Percentiles rank a stretch among this genome's conserved stretches.
Evolutionary conservation across 352 stramenopile genomes (phyloP).

Genomic region (Phytophthora citricola): DNA sequence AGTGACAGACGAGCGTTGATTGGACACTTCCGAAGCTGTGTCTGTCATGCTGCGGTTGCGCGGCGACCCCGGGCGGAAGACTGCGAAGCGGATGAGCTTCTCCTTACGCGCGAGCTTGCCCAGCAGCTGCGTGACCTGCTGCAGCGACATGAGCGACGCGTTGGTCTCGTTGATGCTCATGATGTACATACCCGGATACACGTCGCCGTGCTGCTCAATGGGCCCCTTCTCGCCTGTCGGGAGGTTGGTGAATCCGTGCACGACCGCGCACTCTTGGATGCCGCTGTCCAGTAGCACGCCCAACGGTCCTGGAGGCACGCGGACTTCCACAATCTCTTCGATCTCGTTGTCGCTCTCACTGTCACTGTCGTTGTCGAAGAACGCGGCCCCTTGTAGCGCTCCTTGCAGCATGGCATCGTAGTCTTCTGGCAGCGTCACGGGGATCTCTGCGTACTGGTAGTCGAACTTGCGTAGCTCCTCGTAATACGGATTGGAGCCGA

Average conservation of each 20-base stretch:
- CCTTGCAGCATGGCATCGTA: slow-evolving; percentile 77
- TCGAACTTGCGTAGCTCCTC: slow-evolving; percentile 76
- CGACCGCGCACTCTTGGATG: slow-evolving; percentile 80
- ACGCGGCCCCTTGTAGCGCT: slow-evolving; percentile 73
- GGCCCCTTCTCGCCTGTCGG: slow-evolving; percentile 62
- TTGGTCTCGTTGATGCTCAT: slow-evolving; percentile 90
- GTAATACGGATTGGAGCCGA: slow-evolving; percentile 75
- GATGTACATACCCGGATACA: slow-evolving; percentile 85
- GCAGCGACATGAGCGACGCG: slow-evolving; percentile 82
- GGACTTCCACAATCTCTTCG: slow-evolving; percentile 77
- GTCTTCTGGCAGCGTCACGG: slow-evolving; percentile 41
- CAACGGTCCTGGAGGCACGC: slow-evolving; percentile 73
- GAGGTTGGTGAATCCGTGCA: slow-evolving; percentile 83
- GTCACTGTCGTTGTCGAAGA: slow-evolving; percentile 86
- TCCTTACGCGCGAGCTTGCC: slow-evolving; percentile 79
- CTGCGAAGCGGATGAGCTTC: slow-evolving; percentile 82
- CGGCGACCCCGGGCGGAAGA: slow-evolving; percentile 66
- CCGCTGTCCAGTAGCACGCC: slow-evolving; percentile 80
- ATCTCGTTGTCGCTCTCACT: slow-evolving; percentile 83
- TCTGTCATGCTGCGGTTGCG: slow-evolving; percentile 47
- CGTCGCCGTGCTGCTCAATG: slow-evolving; percentile 68
- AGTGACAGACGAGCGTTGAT: slow-evolving; percentile 46
- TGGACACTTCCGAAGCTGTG: slow-evolving; percentile 56
- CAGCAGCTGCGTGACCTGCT: slow-evolving; percentile 72
- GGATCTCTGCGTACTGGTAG: slow-evolving; percentile 77